A percentile compares a stretch with the other conserved stretches of the same genome.
phyloP scores from a whole-genome alignment of 2,329 filamentous ascomycete genomes.

The Fusarium sp. region DNA sequence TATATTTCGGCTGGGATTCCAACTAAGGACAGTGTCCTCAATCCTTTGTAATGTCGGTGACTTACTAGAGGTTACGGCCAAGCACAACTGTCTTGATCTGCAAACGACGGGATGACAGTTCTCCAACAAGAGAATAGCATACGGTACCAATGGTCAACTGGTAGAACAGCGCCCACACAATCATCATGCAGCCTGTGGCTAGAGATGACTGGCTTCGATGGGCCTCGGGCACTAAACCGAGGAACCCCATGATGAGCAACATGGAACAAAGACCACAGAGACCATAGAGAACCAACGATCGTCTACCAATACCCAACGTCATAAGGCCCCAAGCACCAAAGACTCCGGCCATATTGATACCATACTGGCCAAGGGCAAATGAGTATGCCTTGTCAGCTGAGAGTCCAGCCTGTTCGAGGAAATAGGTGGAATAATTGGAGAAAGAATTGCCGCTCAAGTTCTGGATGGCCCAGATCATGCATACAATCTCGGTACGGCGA shows the following conservation, averaged over 20 bases:
- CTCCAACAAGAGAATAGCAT: slow-evolving; percentile 87
- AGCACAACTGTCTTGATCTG: slow-evolving; percentile 94
- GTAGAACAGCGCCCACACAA: slow-evolving; percentile 84
- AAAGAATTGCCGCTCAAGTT: slow-evolving; percentile 73
- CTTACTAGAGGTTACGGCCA: slow-evolving; percentile 78
- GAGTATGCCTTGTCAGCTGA: slow-evolving; percentile 63
- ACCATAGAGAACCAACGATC: slow-evolving; percentile 80
- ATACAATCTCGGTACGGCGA: slow-evolving; percentile 79
- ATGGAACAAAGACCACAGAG: slow-evolving; percentile 78
- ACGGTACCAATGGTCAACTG: slow-evolving; percentile 90
- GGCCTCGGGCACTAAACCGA: slow-evolving; percentile 75
- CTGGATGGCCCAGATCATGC: slow-evolving; percentile 73
- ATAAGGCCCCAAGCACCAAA: slow-evolving; percentile 86
- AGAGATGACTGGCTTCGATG: slow-evolving; percentile 72
- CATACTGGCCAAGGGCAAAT: slow-evolving; percentile 73
- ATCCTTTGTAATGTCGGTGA: slow-evolving; percentile 22
- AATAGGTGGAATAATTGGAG: slow-evolving; percentile 74
- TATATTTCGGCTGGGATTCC: neutral
- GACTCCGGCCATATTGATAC: slow-evolving; percentile 82
- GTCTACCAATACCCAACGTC: slow-evolving; percentile 78
- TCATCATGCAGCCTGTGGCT: slow-evolving; percentile 87
- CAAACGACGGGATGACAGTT: slow-evolving; percentile 83
- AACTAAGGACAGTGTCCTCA: neutral
- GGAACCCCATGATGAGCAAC: slow-evolving; percentile 86
- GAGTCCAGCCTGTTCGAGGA: slow-evolving; percentile 70